phyloP scores from a whole-genome alignment of 2,329 filamentous ascomycete genomes.

The Sporothrix inflata region DNA sequence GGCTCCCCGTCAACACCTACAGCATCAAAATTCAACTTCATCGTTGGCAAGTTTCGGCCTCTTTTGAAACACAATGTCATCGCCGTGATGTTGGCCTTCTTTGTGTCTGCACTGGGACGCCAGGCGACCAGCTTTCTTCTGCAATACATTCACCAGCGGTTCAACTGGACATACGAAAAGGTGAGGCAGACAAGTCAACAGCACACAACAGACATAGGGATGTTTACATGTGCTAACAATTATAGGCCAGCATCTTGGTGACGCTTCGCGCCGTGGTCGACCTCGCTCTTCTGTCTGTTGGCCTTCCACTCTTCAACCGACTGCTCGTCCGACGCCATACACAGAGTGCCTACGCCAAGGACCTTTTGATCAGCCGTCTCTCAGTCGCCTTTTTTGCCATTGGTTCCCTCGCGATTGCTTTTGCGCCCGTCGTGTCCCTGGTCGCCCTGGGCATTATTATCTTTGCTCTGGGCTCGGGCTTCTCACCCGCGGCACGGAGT shows the following conservation, averaged over 20 bases:
- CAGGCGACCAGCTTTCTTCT: conserved; percentile 18
- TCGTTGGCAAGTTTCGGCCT: neutral
- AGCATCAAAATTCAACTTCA: neutral
- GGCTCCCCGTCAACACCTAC: neutral
- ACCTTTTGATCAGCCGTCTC: conserved; percentile 1
- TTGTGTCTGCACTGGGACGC: conserved; percentile 7
- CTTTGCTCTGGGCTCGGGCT: conserved; percentile 15
- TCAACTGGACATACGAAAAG: conserved; percentile 21
- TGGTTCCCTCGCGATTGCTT: neutral
- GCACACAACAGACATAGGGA: neutral
- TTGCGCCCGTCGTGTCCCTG: neutral
- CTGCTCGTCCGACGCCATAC: neutral
- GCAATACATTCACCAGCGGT: conserved; percentile 16
- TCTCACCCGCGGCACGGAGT: conserved; percentile 13
- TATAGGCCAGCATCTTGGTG: neutral
- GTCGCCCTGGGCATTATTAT: neutral
- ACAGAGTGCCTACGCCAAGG: neutral
- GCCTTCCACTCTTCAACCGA: neutral
- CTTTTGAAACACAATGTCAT: neutral
- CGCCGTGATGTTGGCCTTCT: neutral
- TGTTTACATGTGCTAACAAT: neutral
- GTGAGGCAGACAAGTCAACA: neutral
- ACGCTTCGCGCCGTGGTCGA: conserved; percentile 3
- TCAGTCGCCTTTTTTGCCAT: conserved; percentile 1
- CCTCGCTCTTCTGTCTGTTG: neutral